Conservation (phyloP, 225 moss, liverwort and hornwort species). For the Thuidium tamariscinum region DNA sequence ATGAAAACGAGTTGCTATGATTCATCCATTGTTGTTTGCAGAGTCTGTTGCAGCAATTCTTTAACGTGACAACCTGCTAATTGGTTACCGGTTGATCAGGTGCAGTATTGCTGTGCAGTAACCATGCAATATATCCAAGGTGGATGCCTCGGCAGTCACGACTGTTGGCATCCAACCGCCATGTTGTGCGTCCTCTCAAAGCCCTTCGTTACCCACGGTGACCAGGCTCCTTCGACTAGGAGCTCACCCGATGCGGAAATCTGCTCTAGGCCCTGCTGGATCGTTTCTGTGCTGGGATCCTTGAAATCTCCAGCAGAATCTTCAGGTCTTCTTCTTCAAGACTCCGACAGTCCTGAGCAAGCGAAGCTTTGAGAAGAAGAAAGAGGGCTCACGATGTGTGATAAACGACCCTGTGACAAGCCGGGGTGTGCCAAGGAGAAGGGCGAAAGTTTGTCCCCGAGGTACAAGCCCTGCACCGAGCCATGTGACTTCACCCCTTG, state of each 20-base stretch:
- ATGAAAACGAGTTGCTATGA: not conserved
- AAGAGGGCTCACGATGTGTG: slow-evolving; percentile 19
- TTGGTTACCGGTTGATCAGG: not conserved
- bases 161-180: slow-evolving; percentile 24
- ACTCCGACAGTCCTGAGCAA: not conserved
- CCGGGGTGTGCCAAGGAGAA: slow-evolving; percentile 9
- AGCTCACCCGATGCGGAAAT: not conserved
- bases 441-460: slow-evolving; percentile 24
- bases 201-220: not conserved
- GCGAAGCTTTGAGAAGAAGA: not conserved
- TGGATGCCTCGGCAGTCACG: not conserved
- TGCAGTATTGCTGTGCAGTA: not conserved
- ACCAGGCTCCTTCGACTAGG: not conserved
- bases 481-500: slow-evolving; percentile 39
- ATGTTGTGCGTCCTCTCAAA: not conserved
- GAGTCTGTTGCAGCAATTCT: not conserved
- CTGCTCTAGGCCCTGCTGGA: not conserved
- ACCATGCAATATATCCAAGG: not conserved
- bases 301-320: not conserved
- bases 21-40: not conserved
- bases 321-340: not conserved
- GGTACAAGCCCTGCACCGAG: slow-evolving; percentile 16
- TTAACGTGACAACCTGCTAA: not conserved
- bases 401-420: slow-evolving; percentile 32
- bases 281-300: not conserved